These are phyloP conservation scores for Xylaria longipes DNA, from an alignment of 495 filamentous ascomycete species.

Conservation along the genomic window DNA sequence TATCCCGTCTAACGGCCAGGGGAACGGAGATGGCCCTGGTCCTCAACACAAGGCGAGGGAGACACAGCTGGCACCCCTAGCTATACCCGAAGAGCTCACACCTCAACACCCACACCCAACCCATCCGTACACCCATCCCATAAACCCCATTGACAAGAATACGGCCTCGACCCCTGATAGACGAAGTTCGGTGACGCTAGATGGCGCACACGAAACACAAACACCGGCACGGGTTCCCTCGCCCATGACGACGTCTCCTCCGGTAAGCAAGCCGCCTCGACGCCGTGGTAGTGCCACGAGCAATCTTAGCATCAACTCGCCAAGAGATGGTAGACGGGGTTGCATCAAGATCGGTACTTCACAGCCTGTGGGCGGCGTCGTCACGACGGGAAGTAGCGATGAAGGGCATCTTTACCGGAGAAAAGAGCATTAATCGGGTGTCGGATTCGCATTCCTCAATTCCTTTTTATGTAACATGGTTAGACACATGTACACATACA, in stretches of 20 bases:
- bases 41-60: constrained; percentile 32
- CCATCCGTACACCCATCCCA: constrained; percentile 26
- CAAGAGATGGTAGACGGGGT: constrained; percentile 35
- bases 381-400: constrained; percentile 36
- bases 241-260: constrained; percentile 32
- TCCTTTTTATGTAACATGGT: background rate
- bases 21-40: constrained; percentile 17
- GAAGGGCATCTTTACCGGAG: constrained; percentile 22
- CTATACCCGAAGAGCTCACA: constrained; percentile 12
- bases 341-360: constrained; percentile 47
- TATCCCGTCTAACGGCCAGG: constrained; percentile 32
- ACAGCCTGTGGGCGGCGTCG: constrained; percentile 26
- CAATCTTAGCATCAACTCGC: constrained; percentile 37
- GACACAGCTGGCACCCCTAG: constrained; percentile 16
- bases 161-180: constrained; percentile 19
- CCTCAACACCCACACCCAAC: constrained; percentile 13
- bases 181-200: constrained; percentile 10
- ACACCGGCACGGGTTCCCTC: background rate
- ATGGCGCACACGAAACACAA: background rate
- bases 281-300: constrained; percentile 34
- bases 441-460: background rate
- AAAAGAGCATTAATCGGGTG: background rate
- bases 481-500: background rate
- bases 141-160: constrained; percentile 31
- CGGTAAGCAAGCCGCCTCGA: constrained; percentile 22